Conservation (phyloP, 164 flowering plant species). For the Dillenia suffruticosa region DNA sequence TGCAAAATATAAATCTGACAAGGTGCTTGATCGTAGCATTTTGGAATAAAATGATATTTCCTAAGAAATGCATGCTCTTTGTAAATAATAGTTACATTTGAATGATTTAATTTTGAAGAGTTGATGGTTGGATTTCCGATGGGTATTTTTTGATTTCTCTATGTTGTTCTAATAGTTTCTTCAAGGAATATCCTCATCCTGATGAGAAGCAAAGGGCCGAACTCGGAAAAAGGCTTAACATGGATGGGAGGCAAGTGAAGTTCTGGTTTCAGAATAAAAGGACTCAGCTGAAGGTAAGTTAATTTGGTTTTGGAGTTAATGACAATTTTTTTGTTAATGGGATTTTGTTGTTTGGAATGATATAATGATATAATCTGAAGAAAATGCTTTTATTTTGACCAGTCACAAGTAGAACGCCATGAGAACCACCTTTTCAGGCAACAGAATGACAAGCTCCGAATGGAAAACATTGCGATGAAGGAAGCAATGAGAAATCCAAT, state of each 20-base stretch:
- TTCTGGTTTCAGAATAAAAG: conserved; percentile 72
- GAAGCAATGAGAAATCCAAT: conserved; percentile 39
- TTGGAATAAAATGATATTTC: too few relatives aligned
- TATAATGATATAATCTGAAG: neutral
- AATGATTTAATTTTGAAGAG: too few relatives aligned
- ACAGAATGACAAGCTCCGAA: conserved; percentile 49
- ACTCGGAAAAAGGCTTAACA: conserved; percentile 36
- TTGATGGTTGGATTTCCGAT: conserved; percentile 1
- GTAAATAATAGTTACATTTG: too few relatives aligned
- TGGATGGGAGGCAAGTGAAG: conserved; percentile 56
- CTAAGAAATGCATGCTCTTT: too few relatives aligned
- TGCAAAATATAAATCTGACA: too few relatives aligned
- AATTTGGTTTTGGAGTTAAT: neutral
- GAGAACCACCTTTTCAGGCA: conserved; percentile 50
- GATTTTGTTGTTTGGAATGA: too few relatives aligned
- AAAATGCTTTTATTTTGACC: neutral
- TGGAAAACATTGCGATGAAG: conserved; percentile 41
- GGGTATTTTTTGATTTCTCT: neutral
- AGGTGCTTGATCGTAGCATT: too few relatives aligned
- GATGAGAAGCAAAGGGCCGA: conserved; percentile 56
- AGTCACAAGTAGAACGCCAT: conserved; percentile 59
- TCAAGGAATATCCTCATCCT: conserved; percentile 61
- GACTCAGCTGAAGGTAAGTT: conserved; percentile 66
- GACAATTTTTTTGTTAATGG: too few relatives aligned
- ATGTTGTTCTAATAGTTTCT: conserved; percentile 29